Percentiles rank a stretch among this genome's conserved stretches.
Evolutionary conservation across 768 basidiomycete genomes (phyloP).

Genomic region (Leccinum sublutescens): DNA sequence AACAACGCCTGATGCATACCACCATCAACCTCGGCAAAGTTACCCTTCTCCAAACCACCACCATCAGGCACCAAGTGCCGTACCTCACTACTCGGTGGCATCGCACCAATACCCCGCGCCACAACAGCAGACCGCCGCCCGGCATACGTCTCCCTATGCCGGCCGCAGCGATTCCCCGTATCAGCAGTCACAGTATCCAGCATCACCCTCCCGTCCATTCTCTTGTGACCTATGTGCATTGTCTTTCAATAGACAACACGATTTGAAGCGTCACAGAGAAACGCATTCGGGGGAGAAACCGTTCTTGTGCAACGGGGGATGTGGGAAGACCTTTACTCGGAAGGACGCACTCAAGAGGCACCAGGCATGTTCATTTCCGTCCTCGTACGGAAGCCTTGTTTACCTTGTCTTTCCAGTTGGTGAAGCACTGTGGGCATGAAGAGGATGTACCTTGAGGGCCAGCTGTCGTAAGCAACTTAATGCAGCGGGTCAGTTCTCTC

Average conservation of each 20-base stretch:
- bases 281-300: conserved; percentile 87
- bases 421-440: conserved; percentile 74
- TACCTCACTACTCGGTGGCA: conserved; percentile 32
- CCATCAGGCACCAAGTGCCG: conserved; percentile 35
- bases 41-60: conserved; percentile 27
- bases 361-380: conserved; percentile 51
- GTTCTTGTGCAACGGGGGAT: conserved; percentile 78
- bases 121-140: conserved; percentile 18
- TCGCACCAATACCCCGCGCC: conserved; percentile 29
- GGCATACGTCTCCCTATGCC: conserved; percentile 35
- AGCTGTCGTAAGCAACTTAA: conserved; percentile 17
- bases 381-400: conserved; percentile 9
- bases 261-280: conserved; percentile 80
- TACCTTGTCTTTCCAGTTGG: conserved; percentile 47
- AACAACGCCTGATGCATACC: conserved; percentile 16
- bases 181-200: conserved; percentile 46
- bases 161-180: conserved; percentile 29
- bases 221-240: conserved; percentile 72
- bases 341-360: conserved; percentile 86
- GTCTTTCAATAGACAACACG: conserved; percentile 85
- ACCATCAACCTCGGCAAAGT: conserved; percentile 25
- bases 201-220: conserved; percentile 61
- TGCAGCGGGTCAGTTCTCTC: conserved; percentile 15
- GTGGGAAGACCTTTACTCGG: conserved; percentile 84
- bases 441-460: conserved; percentile 41